These are phyloP conservation scores for Reticulascus tulasneorum DNA, from an alignment of 2,329 filamentous ascomycete genomes.

Conservation along the genomic window DNA sequence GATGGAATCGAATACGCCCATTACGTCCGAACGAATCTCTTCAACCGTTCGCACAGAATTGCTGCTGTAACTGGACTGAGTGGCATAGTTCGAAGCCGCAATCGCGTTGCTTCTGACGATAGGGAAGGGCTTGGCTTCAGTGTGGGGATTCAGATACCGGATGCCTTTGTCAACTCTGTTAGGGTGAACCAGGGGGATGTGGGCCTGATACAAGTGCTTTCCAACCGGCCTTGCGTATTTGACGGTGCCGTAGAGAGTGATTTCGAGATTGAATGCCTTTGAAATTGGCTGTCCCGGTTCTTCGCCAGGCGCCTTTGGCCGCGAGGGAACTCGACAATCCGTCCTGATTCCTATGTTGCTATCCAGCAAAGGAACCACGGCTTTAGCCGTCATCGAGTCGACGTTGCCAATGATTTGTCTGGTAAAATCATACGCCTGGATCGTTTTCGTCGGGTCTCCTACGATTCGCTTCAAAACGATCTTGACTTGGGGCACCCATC, in stretches of 20 bases:
- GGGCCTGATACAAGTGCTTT: constrained; percentile 59
- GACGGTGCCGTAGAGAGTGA: constrained; percentile 77
- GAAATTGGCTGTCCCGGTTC: constrained; percentile 60
- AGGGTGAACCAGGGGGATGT: constrained; percentile 58
- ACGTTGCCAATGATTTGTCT: constrained; percentile 72
- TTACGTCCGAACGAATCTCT: constrained; percentile 80
- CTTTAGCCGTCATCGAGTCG: constrained; percentile 62
- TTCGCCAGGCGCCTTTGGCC: constrained; percentile 62
- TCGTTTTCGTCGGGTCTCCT: constrained; percentile 53
- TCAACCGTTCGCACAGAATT: constrained; percentile 64
- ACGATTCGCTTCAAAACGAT: constrained; percentile 61
- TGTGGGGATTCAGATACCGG: constrained; percentile 74
- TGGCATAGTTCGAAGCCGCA: constrained; percentile 9
- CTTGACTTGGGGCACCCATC: constrained; percentile 70
- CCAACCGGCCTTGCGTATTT: constrained; percentile 64
- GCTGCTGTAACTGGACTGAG: constrained; percentile 16
- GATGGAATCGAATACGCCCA: constrained; percentile 83
- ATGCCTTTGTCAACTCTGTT: constrained; percentile 58
- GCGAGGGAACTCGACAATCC: constrained; percentile 65
- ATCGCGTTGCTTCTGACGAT: constrained; percentile 20
- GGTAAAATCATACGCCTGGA: constrained; percentile 71
- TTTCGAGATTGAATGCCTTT: constrained; percentile 56
- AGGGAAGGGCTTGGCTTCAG: constrained; percentile 40
- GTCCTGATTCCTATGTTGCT: constrained; percentile 62
- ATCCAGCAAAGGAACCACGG: constrained; percentile 71